Conservation (phyloP, 108 stramenopile species). For the Fragilaria radians region DNA sequence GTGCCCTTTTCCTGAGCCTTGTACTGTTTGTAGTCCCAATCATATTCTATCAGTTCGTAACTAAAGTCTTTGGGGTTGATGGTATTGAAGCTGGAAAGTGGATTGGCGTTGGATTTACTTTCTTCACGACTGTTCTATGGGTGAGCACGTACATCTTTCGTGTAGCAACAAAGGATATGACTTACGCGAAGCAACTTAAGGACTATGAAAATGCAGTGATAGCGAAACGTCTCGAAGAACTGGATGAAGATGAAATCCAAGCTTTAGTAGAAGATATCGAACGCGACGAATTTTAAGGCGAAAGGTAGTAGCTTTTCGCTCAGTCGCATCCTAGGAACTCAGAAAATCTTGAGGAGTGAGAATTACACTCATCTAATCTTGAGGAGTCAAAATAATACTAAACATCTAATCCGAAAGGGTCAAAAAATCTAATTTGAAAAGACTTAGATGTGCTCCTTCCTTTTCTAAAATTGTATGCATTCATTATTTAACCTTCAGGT, state of each 20-base stretch:
- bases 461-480: no score
- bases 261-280: constrained; percentile 87
- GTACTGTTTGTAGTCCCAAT: constrained; percentile 71
- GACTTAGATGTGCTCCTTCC: no score
- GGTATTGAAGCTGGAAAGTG: constrained; percentile 63
- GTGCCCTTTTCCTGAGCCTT: constrained; percentile 67
- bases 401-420: no score
- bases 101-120: constrained; percentile 79
- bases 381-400: no score
- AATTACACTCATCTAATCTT: no score
- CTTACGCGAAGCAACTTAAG: constrained; percentile 93
- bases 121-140: constrained; percentile 61
- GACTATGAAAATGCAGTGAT: constrained; percentile 98
- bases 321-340: no score
- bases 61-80: constrained; percentile 52
- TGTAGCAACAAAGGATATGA: constrained; percentile 96
- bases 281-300: constrained; percentile 39
- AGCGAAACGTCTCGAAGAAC: constrained; percentile 89
- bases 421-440: no score
- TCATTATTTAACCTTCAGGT: no score
- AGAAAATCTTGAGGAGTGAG: no score
- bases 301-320: no score
- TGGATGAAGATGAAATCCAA: constrained; percentile 92
- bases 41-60: constrained; percentile 52
- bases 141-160: constrained; percentile 89